Evolutionary conservation across 805 yeast genomes (phyloP).

Genomic region (Kodamaea laetipori): DNA sequence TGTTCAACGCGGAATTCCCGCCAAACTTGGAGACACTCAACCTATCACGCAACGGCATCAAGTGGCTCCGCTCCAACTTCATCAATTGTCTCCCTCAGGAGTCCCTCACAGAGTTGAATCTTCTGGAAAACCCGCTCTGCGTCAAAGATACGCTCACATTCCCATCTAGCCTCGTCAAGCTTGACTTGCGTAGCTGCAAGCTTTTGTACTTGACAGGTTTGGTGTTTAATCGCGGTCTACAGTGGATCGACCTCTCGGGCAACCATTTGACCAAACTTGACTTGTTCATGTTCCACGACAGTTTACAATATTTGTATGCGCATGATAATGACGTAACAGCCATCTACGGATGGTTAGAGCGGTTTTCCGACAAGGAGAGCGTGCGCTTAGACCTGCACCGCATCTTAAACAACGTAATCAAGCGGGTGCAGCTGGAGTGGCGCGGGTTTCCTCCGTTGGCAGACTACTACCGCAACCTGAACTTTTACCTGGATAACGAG

Average conservation of each 20-base stretch:
- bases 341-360: background rate
- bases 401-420: conserved; percentile 4
- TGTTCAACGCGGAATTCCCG: conserved; percentile 1
- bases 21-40: conserved; percentile 1
- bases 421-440: conserved; percentile 5
- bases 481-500: conserved; percentile 3
- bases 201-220: conserved; percentile 2
- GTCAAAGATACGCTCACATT: background rate
- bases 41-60: background rate
- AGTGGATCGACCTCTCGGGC: conserved; percentile 1
- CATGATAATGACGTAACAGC: conserved; percentile 1
- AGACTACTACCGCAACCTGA: conserved; percentile 6
- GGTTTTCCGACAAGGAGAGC: conserved; percentile 6
- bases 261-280: conserved; percentile 2
- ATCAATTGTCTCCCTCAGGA: background rate
- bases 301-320: conserved; percentile 3
- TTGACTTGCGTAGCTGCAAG: conserved; percentile 4
- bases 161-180: conserved; percentile 1
- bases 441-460: conserved; percentile 4
- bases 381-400: conserved; percentile 2
- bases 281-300: conserved; percentile 6
- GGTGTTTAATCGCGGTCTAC: conserved; percentile 3
- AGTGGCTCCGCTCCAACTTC: conserved; percentile 6
- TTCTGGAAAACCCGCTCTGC: background rate
- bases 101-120: conserved; percentile 2